Evolutionary conservation across 208 protist species (phyloP).

Genomic region (Chromosphaera perkinsii): DNA sequence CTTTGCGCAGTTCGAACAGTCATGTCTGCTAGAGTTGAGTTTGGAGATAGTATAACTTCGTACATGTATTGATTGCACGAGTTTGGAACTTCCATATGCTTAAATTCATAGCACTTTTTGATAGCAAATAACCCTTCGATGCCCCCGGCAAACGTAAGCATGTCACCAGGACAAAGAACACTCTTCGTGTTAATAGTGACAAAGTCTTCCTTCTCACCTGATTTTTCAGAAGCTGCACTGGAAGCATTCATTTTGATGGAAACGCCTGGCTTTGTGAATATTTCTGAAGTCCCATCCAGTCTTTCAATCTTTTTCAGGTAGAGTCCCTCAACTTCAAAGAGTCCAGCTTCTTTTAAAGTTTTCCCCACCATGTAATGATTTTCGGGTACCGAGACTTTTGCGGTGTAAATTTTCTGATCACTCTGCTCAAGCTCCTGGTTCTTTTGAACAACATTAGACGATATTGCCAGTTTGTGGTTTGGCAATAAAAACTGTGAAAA

Average conservation of each 20-base stretch:
- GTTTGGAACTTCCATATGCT: background rate
- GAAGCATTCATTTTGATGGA: background rate
- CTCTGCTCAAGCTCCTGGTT: background rate
- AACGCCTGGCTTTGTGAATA: background rate
- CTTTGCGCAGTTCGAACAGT: too few relatives aligned
- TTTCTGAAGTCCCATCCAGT: background rate
- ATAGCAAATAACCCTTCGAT: background rate
- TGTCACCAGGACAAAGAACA: too few relatives aligned
- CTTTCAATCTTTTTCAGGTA: background rate
- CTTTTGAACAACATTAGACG: too few relatives aligned
- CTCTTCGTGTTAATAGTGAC: too few relatives aligned
- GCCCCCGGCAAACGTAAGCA: conserved; percentile 2
- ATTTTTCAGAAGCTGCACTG: too few relatives aligned
- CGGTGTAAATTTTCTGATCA: background rate
- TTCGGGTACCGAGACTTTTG: background rate
- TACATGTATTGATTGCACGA: too few relatives aligned
- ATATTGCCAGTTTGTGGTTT: background rate
- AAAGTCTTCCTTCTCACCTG: too few relatives aligned
- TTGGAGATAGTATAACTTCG: background rate
- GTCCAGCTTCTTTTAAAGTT: background rate
- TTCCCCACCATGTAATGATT: conserved; percentile 7
- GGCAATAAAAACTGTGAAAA: conserved; percentile 8
- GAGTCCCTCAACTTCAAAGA: background rate
- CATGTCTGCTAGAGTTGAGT: background rate
- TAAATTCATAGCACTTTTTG: background rate